phyloP scores from a whole-genome alignment of 495 filamentous ascomycete genomes.

The Arthonia radiata region DNA sequence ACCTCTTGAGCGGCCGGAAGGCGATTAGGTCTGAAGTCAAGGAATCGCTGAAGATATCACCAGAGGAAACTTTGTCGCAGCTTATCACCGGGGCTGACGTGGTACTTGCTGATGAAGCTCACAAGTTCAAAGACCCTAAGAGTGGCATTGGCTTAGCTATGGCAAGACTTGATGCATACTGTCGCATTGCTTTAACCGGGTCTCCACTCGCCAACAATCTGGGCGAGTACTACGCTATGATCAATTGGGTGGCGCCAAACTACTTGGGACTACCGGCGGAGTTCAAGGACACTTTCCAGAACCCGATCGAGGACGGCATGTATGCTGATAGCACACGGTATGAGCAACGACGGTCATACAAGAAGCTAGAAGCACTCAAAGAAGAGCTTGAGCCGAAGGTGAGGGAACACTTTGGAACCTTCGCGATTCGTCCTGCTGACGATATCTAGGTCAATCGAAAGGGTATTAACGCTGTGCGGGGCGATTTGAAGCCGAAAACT shows the following conservation, averaged over 20 bases:
- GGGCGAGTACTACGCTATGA: slow-evolving; percentile 58
- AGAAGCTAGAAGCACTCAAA: slow-evolving; percentile 45
- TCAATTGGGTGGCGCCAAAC: slow-evolving; percentile 65
- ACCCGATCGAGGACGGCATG: slow-evolving; percentile 49
- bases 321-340: slow-evolving; percentile 29
- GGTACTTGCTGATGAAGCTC: slow-evolving; percentile 75
- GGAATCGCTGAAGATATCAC: not conserved
- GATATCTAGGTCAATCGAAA: slow-evolving; percentile 28
- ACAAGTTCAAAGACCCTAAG: slow-evolving; percentile 41
- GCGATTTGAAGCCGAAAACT: slow-evolving; percentile 41
- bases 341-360: slow-evolving; percentile 31
- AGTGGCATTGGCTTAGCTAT: slow-evolving; percentile 24
- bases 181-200: slow-evolving; percentile 67
- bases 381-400: slow-evolving; percentile 47
- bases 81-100: slow-evolving; percentile 21
- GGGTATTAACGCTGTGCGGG: slow-evolving; percentile 37
- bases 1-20: slow-evolving; percentile 22
- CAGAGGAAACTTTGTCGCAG: slow-evolving; percentile 2
- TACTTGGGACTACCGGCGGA: slow-evolving; percentile 41
- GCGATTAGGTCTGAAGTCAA: slow-evolving; percentile 1
- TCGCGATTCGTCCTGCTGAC: not conserved
- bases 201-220: slow-evolving; percentile 70
- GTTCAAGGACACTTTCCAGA: slow-evolving; percentile 42
- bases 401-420: not conserved
- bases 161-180: slow-evolving; percentile 31